Evolutionary conservation across 2,329 filamentous ascomycete species (phyloP).

Genomic region (Sporothrix globosa): DNA sequence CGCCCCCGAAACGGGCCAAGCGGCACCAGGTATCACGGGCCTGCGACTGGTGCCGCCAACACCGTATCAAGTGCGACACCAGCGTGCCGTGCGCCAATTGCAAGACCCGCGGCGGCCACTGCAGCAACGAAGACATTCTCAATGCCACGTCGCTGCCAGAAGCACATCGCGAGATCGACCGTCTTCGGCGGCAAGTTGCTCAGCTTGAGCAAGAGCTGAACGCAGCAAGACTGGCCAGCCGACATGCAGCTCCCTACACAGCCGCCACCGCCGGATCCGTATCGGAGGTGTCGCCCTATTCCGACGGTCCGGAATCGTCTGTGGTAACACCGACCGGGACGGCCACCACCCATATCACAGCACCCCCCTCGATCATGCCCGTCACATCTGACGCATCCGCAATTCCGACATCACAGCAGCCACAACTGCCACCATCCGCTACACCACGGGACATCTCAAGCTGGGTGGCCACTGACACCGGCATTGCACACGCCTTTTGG

Average conservation of each 20-base stretch:
- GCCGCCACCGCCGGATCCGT: neutral
- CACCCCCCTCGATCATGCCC: neutral
- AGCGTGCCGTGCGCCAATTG: slow-evolving; percentile 48
- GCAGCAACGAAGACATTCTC: slow-evolving; percentile 4
- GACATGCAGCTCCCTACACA: neutral
- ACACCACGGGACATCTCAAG: neutral
- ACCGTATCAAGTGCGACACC: slow-evolving; percentile 50
- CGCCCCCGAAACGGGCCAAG: slow-evolving; percentile 27
- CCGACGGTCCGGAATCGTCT: slow-evolving; percentile 3
- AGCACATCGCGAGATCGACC: slow-evolving; percentile 20
- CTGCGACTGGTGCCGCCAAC: slow-evolving; percentile 48
- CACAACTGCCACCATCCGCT: neutral
- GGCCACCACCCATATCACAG: neutral
- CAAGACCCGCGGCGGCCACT: slow-evolving; percentile 23
- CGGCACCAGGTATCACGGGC: slow-evolving; percentile 39
- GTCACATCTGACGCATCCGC: neutral
- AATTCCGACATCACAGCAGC: neutral
- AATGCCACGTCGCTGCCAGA: slow-evolving; percentile 12
- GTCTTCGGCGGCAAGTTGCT: neutral
- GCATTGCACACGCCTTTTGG: slow-evolving; percentile 19
- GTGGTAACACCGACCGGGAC: slow-evolving; percentile 4
- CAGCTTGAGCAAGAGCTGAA: slow-evolving; percentile 21
- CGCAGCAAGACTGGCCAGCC: neutral
- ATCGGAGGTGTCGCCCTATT: slow-evolving; percentile 3
- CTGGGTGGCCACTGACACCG: neutral